A percentile compares a stretch with the other conserved stretches of the same genome.
Evolutionary conservation across 2,329 filamentous ascomycete genomes (phyloP).

Genomic region (Coniochaeta hoffmannii): DNA sequence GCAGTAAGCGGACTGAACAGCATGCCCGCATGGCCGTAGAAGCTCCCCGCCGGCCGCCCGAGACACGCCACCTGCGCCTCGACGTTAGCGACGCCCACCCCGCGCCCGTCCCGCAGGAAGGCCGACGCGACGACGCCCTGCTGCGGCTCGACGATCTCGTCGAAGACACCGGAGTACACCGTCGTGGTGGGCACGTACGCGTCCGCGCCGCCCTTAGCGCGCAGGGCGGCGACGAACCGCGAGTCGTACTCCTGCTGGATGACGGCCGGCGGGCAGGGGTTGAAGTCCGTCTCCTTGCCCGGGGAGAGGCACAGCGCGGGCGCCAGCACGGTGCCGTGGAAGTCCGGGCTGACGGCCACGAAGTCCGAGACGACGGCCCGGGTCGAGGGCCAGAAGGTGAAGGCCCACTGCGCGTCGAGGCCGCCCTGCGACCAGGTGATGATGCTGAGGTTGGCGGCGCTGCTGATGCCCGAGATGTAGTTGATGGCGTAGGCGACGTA

Average conservation of each 20-base stretch:
- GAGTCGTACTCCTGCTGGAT: slow-evolving; percentile 39
- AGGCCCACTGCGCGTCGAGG: slow-evolving; percentile 46
- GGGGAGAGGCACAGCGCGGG: slow-evolving; percentile 7
- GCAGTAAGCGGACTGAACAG: slow-evolving; percentile 40
- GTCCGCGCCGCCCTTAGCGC: slow-evolving; percentile 36
- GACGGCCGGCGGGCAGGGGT: slow-evolving; percentile 24
- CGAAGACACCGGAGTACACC: slow-evolving; percentile 37
- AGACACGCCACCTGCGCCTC: slow-evolving; percentile 38
- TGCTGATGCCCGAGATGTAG: slow-evolving; percentile 38
- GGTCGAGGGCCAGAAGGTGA: slow-evolving; percentile 50
- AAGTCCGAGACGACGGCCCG: slow-evolving; percentile 36
- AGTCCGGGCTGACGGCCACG: slow-evolving; percentile 45
- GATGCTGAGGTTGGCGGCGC: slow-evolving; percentile 29
- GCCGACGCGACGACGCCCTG: slow-evolving; percentile 37
- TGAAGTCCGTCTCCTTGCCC: slow-evolving; percentile 2
- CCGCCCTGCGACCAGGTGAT: slow-evolving; percentile 50
- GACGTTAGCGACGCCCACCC: slow-evolving; percentile 40
- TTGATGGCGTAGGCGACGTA: slow-evolving; percentile 52
- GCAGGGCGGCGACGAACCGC: slow-evolving; percentile 33
- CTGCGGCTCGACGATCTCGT: slow-evolving; percentile 46
- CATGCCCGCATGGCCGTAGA: slow-evolving; percentile 43
- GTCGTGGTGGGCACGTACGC: slow-evolving; percentile 49
- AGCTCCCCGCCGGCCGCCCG: slow-evolving; percentile 28
- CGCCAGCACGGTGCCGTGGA: slow-evolving; percentile 21
- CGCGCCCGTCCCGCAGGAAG: slow-evolving; percentile 30